These are phyloP conservation scores for Aeschynomene evenia DNA, from an alignment of 306 rosid genomes.

Conservation along the genomic window DNA sequence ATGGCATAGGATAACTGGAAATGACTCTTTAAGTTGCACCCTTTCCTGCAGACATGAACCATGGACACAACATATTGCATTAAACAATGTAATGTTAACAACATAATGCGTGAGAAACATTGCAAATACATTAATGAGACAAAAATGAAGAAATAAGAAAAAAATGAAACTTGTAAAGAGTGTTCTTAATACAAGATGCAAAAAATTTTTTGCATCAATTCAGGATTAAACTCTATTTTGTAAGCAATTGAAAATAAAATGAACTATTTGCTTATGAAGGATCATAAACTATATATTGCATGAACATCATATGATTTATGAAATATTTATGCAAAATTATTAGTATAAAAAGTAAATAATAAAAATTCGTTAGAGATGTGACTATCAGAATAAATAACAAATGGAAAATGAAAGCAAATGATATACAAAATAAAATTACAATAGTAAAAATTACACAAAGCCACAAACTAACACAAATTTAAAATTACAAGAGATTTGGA, in stretches of 20 bases:
- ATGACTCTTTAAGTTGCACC: constrained; percentile 56
- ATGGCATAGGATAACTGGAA: constrained; percentile 68
- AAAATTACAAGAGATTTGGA: constrained; percentile 22
- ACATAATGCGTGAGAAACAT: constrained; percentile 11
- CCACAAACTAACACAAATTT: neutral
- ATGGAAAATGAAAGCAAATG: constrained; percentile 8
- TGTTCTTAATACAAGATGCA: neutral
- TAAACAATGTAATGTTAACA: neutral
- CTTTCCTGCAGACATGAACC: constrained; percentile 59
- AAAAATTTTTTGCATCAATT: neutral
- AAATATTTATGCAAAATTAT: neutral
- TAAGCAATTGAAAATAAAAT: constrained; percentile 7
- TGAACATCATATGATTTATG: neutral
- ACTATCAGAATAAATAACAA: constrained; percentile 10
- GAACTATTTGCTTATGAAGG: constrained; percentile 1
- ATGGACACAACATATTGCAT: constrained; percentile 21
- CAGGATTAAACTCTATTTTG: neutral
- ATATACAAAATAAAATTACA: neutral
- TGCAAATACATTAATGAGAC: constrained; percentile 2
- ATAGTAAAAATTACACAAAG: neutral
- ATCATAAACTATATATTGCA: constrained; percentile 10
- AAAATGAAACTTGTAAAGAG: neutral
- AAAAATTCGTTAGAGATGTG: neutral
- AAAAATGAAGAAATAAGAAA: constrained; percentile 1
- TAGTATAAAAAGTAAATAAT: neutral